Base-by-base conservation (phyloP, 257 asterid species). In the Thymus quinquecostatus region DNA sequence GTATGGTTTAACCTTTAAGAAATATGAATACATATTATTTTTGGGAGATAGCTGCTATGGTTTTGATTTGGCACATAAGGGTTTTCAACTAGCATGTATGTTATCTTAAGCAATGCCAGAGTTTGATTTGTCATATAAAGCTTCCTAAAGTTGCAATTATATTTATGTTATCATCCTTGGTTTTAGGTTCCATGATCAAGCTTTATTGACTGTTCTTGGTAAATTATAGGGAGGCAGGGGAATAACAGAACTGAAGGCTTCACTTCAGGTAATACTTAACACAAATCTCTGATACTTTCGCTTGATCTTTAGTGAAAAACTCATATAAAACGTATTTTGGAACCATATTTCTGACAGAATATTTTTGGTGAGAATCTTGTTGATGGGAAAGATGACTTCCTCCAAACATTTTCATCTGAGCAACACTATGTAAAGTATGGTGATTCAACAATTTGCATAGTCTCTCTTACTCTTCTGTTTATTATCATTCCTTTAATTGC, bases 281-380 rank as follows among this genome's bases (percentile, higher is more conserved):
- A n/a, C 59, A 9, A 28, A 6, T 60, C 41, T 53, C 49, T 70
- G 48, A 62, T 40, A 33, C 5, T 51, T 21, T 61, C 5, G 36
- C 61, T 64, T 69, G 55, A 68, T 79, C 29, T 61, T 68, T 61
- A 51, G 59, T 32, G 3, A 75, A 73, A 72, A 61, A 45, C 62
- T 58, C 58, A 49, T 60, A 40, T 58, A 51, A 77, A 61, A 45
- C 55, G 33, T 77, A 69, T 73, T 21, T 60, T 38, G 44, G 53
- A 47, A 38, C 45, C 69, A 10, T 45, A 27, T 65, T 60, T 65
- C 54, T 77, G 71, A 65, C 95, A 92, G 99, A 79, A 83, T 81
- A 86, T 95, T 62, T 92, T 95, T 80, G 99, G 86, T 72, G 94
- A 89, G 71, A 92, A 85, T 81, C 96, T 95, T 67, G 81, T 95